Evolutionary conservation across 164 flowering plant species (phyloP), one percentile per base, ranked within the genome.

Genomic region (Platanus orientalis): DNA sequence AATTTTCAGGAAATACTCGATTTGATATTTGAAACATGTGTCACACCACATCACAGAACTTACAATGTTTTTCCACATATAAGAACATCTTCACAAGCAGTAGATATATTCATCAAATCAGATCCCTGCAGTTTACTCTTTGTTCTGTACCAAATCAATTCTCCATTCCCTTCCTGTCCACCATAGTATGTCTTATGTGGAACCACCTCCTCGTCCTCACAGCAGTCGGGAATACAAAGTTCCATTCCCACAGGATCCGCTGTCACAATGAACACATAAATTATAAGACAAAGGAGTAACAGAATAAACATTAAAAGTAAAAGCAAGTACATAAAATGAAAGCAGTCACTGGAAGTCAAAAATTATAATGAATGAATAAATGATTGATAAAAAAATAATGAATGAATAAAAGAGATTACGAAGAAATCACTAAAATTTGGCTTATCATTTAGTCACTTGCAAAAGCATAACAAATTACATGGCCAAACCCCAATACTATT

Each of bases 211-310:
- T 72, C 56, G 44, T 79, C 84, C 79, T 95, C 92, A 57, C 70
- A 76, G 78, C 97, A 86, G 57, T 78, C 81, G 48, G 90, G 87
- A 76, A 92, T 75, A 17, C 68, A 48, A 58, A 95, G 88, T 23
- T 87, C 88, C 62, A 88, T 16, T 26, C 97, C 97, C 53, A 77
- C 58, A 64, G 99, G 99, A 55, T 92, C 89, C 69, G 90, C 99
- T 95, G 87, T 61, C 56, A 12, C 47, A 58, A 65, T 40, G 45
- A 75, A 60, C 25, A 64, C 23, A 57, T 6, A 26, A 63, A 36
- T 36, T 36, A n/a, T 13, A 23, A 32, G 14, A 42, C 36, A 29
- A 55, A 6, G 48, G 27, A 52, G 20, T n/a, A 57, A n/a, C 27
- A 62, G 21, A 30, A 10, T 6, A 47, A 6, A 28, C 28, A 36